Conservation (phyloP, 1,284 basidiomycete genomes). For the Neonothopanus nambi region DNA sequence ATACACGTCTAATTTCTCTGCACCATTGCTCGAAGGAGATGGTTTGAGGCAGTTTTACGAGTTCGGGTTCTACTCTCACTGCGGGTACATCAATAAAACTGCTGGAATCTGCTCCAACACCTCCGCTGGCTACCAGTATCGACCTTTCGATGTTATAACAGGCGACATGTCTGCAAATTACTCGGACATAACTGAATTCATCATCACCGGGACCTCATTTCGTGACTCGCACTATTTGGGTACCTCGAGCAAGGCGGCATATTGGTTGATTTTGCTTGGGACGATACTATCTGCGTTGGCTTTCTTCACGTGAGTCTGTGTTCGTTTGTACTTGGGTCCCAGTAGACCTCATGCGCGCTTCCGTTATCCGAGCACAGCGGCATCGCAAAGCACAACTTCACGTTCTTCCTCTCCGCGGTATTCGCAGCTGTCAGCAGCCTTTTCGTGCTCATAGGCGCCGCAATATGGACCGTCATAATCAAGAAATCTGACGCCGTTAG, state of each 20-base stretch:
- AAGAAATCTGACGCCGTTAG: conserved; percentile 65
- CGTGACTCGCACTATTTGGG: conserved; percentile 63
- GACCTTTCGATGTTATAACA: conserved; percentile 60
- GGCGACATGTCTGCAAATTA: conserved; percentile 69
- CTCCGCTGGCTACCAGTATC: conserved; percentile 56
- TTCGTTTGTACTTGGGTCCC: too few relatives aligned
- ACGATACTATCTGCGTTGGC: conserved; percentile 67
- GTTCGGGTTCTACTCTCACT: conserved; percentile 78
- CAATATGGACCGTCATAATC: conserved; percentile 76
- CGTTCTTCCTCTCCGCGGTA: conserved; percentile 68
- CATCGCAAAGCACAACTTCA: conserved; percentile 59
- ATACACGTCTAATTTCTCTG: conserved; percentile 67
- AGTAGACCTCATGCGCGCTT: conserved; percentile 11
- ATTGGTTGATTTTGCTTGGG: conserved; percentile 73
- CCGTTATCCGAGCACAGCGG: conserved; percentile 46
- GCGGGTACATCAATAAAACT: conserved; percentile 62
- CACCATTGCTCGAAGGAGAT: conserved; percentile 53
- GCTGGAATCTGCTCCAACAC: conserved; percentile 66
- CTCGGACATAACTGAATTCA: conserved; percentile 51
- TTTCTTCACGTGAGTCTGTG: conserved; percentile 52
- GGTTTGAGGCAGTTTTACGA: conserved; percentile 73
- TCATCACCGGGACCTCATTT: conserved; percentile 58
- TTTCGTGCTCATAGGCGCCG: conserved; percentile 66
- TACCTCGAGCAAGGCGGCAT: conserved; percentile 64
- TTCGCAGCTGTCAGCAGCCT: conserved; percentile 61